phyloP scores from a whole-genome alignment of 1,284 basidiomycete species.

The Marasmius fiardii region DNA sequence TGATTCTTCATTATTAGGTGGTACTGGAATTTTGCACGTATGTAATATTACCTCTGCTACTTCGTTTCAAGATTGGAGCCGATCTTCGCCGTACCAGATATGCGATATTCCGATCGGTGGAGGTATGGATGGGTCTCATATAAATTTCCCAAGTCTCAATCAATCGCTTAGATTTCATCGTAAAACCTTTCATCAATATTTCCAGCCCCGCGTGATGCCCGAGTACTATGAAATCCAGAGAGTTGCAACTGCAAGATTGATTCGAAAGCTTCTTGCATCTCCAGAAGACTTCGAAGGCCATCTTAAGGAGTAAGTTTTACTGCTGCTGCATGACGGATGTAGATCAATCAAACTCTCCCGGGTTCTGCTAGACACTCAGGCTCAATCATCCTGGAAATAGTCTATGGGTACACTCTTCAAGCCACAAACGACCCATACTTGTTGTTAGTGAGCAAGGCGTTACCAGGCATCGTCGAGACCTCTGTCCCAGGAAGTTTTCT shows the following conservation, averaged over 20 bases:
- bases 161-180: not conserved
- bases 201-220: not conserved
- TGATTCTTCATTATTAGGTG: constrained; percentile 13
- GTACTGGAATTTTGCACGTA: constrained; percentile 25
- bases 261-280: not conserved
- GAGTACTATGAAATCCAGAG: not conserved
- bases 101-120: not conserved
- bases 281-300: not conserved
- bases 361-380: not conserved
- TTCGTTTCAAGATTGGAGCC: not conserved
- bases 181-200: not conserved
- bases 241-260: not conserved
- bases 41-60: not conserved
- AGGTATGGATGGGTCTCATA: not conserved
- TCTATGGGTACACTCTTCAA: not conserved
- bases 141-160: not conserved
- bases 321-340: not conserved
- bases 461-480: not conserved
- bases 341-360: not conserved
- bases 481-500: not conserved
- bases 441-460: not conserved
- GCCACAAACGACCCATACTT: not conserved
- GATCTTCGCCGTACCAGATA: not conserved
- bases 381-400: not conserved
- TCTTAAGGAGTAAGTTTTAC: not conserved